Evolutionary conservation across 768 basidiomycete species (phyloP), one percentile per base, ranked within the genome.

Genomic region (Mycena olivaceomarginata): DNA sequence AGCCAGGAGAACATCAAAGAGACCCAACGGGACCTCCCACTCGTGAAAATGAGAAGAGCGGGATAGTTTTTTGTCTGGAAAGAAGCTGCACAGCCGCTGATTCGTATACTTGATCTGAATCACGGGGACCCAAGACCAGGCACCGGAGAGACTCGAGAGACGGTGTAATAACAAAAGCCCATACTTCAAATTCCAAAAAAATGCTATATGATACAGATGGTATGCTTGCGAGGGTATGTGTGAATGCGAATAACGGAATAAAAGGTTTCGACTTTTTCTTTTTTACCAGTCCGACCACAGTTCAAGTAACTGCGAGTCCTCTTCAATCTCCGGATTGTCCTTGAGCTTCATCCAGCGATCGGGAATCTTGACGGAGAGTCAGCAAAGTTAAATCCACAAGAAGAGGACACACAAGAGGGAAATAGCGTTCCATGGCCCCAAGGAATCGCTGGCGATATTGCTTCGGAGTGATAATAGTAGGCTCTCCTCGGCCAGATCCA

Each of bases 401-500:
- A 48, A 48, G 45, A 12, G 22, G 16, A 86, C 91, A 84, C 79
- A 96, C 96, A 86, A 97, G 80, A 60, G 96, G 95, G 82, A 97
- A 96, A 83, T 97, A 97, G 51, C 96, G 91, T 81, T 97, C 96
- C 96, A 97, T 97, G 0, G 96, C 96, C 77, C 92, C 93, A 75
- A 95, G 87, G 85, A 97, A 97, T 43, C 96, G 91, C 72, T 96
- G 94, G 80, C 96, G 90, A 87, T 99, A 99, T 84, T 98, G 96
- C 83, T 94, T 97, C 3, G 98, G 98, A 4, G 97, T 98, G 37
- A 99, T 96, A 81, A 99, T 98, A 0, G 98, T 99, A 0, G 98
- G 98, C 79, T 98, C 98, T 12, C 97, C 97, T 81, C 91, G 94
- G 57, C 93, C 93, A 59, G 91, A 91, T 25, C 92, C 95, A 62